A percentile compares a stretch with the other conserved stretches of the same genome.
Conservation (phyloP, 2,329 filamentous ascomycete genomes). For the Diaporthe vexans region DNA sequence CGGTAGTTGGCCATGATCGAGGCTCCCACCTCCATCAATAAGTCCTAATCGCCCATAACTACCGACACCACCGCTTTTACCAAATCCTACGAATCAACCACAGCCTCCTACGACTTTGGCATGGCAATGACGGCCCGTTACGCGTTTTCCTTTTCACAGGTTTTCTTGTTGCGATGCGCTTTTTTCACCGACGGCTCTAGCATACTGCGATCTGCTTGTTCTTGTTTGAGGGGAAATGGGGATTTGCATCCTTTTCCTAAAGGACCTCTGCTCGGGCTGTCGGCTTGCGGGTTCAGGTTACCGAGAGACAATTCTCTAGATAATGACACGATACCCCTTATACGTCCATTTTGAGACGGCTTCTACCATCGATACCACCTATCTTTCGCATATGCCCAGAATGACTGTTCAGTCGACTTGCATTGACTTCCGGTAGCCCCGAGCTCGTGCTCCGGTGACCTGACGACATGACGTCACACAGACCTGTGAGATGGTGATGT, state of each 20-base stretch:
- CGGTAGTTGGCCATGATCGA: not conserved
- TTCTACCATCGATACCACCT: constrained; percentile 26
- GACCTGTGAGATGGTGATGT: not conserved
- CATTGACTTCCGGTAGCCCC: constrained; percentile 8
- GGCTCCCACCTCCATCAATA: not conserved
- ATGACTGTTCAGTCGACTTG: not conserved
- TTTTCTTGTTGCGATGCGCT: constrained; percentile 18
- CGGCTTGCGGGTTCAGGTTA: constrained; percentile 32
- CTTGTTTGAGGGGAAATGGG: not conserved
- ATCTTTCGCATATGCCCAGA: not conserved
- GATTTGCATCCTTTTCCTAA: constrained; percentile 8
- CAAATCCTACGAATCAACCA: constrained; percentile 3
- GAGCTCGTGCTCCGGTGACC: not conserved
- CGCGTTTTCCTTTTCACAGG: not conserved
- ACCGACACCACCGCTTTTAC: not conserved
- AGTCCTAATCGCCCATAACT: not conserved
- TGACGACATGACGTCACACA: constrained; percentile 14
- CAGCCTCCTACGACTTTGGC: constrained; percentile 19
- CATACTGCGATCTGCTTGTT: constrained; percentile 33
- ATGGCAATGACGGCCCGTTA: not conserved
- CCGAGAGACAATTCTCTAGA: constrained; percentile 35
- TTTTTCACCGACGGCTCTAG: constrained; percentile 24
- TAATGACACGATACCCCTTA: constrained; percentile 43
- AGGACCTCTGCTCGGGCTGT: constrained; percentile 13
- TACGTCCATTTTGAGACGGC: constrained; percentile 20